Evolutionary conservation across 441 rosid species (phyloP).

Genomic region (Dalechampia spathulata): DNA sequence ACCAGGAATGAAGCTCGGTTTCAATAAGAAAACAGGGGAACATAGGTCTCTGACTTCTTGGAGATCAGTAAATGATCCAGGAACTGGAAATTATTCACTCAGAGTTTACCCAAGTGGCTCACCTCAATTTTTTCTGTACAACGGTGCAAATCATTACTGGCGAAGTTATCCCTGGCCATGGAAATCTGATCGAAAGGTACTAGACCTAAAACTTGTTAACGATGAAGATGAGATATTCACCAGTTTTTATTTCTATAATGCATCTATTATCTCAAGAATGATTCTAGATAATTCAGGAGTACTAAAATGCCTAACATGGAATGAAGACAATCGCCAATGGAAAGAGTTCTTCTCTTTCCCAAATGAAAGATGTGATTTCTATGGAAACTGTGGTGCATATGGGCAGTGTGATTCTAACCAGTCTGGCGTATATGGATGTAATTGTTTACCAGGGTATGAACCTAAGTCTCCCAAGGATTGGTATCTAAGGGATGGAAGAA

Average conservation of each 20-base stretch:
- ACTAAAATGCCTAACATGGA: background rate
- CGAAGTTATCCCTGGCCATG: background rate
- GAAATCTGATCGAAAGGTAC: too few relatives aligned
- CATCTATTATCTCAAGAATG: background rate
- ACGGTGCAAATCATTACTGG: too few relatives aligned
- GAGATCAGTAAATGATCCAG: too few relatives aligned
- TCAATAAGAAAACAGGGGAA: too few relatives aligned
- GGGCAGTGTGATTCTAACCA: slow-evolving; percentile 5
- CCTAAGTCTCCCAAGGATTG: slow-evolving; percentile 4
- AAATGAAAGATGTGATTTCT: slow-evolving; percentile 17
- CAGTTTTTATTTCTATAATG: background rate
- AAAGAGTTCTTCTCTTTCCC: slow-evolving; percentile 1
- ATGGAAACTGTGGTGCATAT: slow-evolving; percentile 27
- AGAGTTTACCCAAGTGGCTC: too few relatives aligned
- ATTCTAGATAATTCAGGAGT: background rate
- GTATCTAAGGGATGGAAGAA: slow-evolving; percentile 13
- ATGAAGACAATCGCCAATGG: background rate
- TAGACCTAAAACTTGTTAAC: too few relatives aligned
- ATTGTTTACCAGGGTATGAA: slow-evolving; percentile 26
- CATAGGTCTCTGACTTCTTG: too few relatives aligned
- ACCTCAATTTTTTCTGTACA: too few relatives aligned
- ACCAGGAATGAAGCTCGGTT: too few relatives aligned
- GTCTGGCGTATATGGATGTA: slow-evolving; percentile 5
- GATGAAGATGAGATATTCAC: background rate
- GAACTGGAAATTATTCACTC: too few relatives aligned